Evolutionary conservation across 257 asterid genomes (phyloP).

Genomic region (Fraxinus excelsior): DNA sequence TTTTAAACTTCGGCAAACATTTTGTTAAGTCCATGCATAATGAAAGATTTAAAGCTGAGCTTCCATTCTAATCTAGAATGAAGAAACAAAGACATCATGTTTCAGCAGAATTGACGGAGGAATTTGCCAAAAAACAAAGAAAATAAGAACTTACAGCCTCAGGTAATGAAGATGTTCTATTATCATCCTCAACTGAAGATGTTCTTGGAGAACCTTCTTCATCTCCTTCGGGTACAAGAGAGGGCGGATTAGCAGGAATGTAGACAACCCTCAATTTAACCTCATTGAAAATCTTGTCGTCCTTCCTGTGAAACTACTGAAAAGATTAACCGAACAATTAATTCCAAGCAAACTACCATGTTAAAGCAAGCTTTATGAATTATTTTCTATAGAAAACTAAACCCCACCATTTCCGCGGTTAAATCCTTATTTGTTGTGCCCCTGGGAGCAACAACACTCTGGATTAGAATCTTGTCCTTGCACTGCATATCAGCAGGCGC

Average conservation of each 20-base stretch:
- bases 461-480: conserved; percentile 81
- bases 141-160: conserved; percentile 56
- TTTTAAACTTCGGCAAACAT: neutral
- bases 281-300: conserved; percentile 67
- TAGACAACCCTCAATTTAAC: conserved; percentile 74
- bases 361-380: conserved; percentile 12
- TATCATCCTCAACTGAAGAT: conserved; percentile 63
- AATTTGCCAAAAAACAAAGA: neutral
- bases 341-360: neutral
- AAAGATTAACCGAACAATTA: conserved; percentile 11
- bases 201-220: conserved; percentile 85
- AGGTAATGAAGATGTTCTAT: conserved; percentile 39
- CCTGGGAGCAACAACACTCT: conserved; percentile 70
- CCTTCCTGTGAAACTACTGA: conserved; percentile 62
- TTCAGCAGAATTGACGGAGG: neutral
- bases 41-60: neutral
- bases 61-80: neutral
- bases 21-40: neutral
- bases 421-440: conserved; percentile 65
- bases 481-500: conserved; percentile 81
- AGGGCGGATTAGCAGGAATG: conserved; percentile 86
- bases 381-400: conserved; percentile 15
- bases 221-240: conserved; percentile 92
- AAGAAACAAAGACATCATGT: neutral
- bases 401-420: conserved; percentile 63